phyloP scores from a whole-genome alignment of 495 filamentous ascomycete species.

The Tuber aestivum region DNA sequence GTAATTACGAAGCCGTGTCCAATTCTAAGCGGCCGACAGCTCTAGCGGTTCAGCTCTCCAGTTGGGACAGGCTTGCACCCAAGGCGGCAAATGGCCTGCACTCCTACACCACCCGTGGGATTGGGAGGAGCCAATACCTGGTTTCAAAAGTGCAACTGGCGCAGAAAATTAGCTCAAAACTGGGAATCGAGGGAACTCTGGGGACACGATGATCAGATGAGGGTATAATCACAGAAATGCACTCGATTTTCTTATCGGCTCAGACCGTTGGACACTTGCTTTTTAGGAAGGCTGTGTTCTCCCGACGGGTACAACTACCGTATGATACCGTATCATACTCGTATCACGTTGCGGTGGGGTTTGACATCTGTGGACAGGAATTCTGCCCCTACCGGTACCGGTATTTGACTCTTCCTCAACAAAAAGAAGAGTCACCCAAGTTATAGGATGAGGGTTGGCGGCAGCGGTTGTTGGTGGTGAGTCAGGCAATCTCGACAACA shows the following conservation, averaged over 20 bases:
- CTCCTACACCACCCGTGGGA: not conserved
- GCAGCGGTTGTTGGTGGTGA: not conserved
- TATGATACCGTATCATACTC: no score
- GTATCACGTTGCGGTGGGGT: not conserved
- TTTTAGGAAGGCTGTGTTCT: not conserved
- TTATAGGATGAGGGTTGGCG: not conserved
- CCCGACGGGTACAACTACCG: not conserved
- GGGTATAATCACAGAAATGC: not conserved
- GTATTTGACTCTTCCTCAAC: slow-evolving; percentile 2
- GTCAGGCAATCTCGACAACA: not conserved
- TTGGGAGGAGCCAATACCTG: not conserved
- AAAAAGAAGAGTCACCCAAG: not conserved
- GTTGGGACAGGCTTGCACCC: not conserved
- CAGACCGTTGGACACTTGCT: not conserved
- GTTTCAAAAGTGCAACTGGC: not conserved
- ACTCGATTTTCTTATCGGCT: not conserved
- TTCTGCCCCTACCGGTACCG: not conserved
- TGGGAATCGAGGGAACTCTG: not conserved
- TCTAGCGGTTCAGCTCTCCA: not conserved
- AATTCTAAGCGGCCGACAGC: not conserved
- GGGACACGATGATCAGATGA: not conserved
- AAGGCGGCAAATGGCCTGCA: not conserved
- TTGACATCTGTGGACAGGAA: not conserved
- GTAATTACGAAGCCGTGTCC: not conserved
- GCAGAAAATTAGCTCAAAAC: not conserved